Conservation (phyloP, 768 basidiomycete species). For the Sistotremastrum niveocremeum region DNA sequence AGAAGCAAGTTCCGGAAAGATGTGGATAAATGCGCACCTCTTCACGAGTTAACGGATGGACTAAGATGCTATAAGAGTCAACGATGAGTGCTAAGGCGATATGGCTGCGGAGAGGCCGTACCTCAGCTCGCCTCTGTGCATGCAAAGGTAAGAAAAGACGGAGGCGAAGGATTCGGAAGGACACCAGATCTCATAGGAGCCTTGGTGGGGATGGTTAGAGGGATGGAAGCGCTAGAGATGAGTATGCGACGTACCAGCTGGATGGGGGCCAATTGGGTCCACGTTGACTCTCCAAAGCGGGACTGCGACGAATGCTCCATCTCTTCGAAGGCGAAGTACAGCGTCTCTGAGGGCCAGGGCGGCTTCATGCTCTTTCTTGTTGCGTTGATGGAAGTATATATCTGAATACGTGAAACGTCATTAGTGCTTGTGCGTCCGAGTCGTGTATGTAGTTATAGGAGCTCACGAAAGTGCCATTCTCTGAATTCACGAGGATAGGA, state of each 20-base stretch:
- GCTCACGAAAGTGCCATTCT: slow-evolving; percentile 72
- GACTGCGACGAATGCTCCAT: slow-evolving; percentile 71
- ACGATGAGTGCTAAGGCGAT: neutral
- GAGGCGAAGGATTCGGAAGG: slow-evolving; percentile 60
- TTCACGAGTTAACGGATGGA: slow-evolving; percentile 64
- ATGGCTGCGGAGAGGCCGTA: slow-evolving; percentile 13
- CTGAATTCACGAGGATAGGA: slow-evolving; percentile 11
- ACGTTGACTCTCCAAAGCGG: slow-evolving; percentile 61
- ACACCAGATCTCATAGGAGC: slow-evolving; percentile 74
- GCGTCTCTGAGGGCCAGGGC: slow-evolving; percentile 60
- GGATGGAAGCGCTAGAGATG: neutral
- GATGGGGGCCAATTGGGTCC: slow-evolving; percentile 61
- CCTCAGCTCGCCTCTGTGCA: slow-evolving; percentile 60
- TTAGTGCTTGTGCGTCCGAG: neutral
- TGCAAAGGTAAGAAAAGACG: slow-evolving; percentile 64
- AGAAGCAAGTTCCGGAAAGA: neutral
- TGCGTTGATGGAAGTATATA: slow-evolving; percentile 67
- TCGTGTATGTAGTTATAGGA: neutral
- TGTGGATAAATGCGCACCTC: slow-evolving; percentile 25
- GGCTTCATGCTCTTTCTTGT: slow-evolving; percentile 43
- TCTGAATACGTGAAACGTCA: slow-evolving; percentile 27
- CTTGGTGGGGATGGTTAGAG: slow-evolving; percentile 19
- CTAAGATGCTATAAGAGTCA: slow-evolving; percentile 37
- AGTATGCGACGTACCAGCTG: slow-evolving; percentile 33
- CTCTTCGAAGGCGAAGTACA: slow-evolving; percentile 52